Evolutionary conservation across 768 basidiomycete genomes (phyloP).

Genomic region (Pleurotus salmoneostramineus): DNA sequence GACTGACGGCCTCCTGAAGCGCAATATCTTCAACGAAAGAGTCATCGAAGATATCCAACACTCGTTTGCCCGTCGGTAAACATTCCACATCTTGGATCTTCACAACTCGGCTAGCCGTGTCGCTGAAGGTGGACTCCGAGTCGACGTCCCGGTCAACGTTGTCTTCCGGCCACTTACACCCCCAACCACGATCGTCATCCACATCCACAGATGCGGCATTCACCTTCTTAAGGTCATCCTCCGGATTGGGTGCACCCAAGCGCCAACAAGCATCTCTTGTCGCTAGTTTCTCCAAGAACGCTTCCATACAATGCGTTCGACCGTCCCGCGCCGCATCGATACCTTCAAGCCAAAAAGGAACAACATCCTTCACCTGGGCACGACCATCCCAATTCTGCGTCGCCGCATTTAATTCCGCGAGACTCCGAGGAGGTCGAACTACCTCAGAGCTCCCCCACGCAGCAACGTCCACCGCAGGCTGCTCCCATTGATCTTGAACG

Average conservation of each 20-base stretch:
- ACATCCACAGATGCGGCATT: background rate
- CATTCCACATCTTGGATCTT: background rate
- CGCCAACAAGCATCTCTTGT: constrained; percentile 17
- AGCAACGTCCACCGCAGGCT: constrained; percentile 14
- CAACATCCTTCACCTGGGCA: constrained; percentile 45
- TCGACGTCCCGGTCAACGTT: background rate
- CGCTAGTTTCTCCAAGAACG: constrained; percentile 40
- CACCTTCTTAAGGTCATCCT: background rate
- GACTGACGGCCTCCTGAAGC: constrained; percentile 29
- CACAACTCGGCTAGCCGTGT: background rate
- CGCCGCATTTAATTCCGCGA: constrained; percentile 24
- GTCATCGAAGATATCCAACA: constrained; percentile 11
- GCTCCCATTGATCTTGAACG: background rate
- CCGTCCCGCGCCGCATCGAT: constrained; percentile 45
- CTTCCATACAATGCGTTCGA: constrained; percentile 36
- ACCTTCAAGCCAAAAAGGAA: constrained; percentile 51
- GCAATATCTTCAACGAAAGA: constrained; percentile 46
- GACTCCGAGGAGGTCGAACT: constrained; percentile 17
- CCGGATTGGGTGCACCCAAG: background rate
- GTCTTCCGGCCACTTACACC: background rate
- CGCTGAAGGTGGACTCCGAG: background rate
- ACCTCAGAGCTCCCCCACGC: constrained; percentile 19
- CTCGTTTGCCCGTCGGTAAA: background rate
- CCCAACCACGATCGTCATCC: background rate
- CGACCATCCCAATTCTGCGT: constrained; percentile 24